Conservation (phyloP, 2,329 filamentous ascomycete species). For the Cyanodermella asteris region DNA sequence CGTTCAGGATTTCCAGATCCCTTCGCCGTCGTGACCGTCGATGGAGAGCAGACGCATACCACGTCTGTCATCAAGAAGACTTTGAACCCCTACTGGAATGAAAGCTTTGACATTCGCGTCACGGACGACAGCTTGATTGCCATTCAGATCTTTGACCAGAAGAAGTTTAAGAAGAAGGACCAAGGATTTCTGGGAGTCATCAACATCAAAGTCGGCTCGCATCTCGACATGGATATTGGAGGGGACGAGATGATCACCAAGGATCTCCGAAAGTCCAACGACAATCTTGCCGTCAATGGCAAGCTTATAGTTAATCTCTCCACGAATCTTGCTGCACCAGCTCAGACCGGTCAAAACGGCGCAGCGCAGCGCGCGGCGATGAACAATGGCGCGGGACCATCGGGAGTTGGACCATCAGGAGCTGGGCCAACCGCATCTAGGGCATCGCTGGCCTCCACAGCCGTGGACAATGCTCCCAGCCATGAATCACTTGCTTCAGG, state of each 20-base stretch:
- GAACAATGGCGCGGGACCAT: conserved; percentile 12
- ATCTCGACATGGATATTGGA: conserved; percentile 72
- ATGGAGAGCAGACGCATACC: conserved; percentile 96
- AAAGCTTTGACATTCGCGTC: conserved; percentile 89
- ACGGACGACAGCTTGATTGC: conserved; percentile 82
- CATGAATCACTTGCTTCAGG: no score
- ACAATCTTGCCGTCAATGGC: conserved; percentile 92
- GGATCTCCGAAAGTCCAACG: conserved; percentile 92
- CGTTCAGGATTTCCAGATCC: conserved; percentile 77
- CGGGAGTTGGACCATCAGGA: conserved; percentile 10
- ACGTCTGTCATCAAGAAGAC: conserved; percentile 94
- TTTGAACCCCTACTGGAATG: conserved; percentile 99
- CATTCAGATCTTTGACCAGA: conserved; percentile 97
- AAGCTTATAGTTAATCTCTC: conserved; percentile 94
- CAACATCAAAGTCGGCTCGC: conserved; percentile 85
- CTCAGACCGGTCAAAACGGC: conserved; percentile 24
- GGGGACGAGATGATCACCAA: conserved; percentile 98
- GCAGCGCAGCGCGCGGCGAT: conserved; percentile 7
- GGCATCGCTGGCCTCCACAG: no score
- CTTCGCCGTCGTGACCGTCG: conserved; percentile 90
- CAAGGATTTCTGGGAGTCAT: conserved; percentile 96
- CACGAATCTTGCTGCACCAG: conserved; percentile 59
- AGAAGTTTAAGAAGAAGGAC: conserved; percentile 99
- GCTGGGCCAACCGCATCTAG: no score
- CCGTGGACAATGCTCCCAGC: conserved; percentile 9